These are phyloP conservation scores for Suillus hirtellus DNA, from an alignment of 768 basidiomycete genomes.

Conservation along the genomic window DNA sequence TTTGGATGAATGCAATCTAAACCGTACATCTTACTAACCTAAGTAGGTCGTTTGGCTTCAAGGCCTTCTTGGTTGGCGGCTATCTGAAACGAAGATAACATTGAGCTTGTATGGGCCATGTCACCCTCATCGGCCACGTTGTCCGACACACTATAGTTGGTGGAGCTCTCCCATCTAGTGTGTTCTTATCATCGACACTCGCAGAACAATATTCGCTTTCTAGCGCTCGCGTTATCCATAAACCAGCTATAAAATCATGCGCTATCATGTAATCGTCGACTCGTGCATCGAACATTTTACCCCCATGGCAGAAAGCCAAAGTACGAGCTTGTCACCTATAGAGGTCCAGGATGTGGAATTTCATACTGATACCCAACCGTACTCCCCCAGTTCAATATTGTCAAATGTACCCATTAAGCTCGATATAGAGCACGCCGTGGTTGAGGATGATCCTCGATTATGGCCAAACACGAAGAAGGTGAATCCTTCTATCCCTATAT, in stretches of 20 bases:
- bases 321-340: slow-evolving; percentile 2
- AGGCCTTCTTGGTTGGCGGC: background rate
- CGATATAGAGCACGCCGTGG: slow-evolving; percentile 41
- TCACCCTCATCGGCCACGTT: background rate
- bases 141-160: background rate
- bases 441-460: slow-evolving; percentile 59
- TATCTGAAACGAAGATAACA: background rate
- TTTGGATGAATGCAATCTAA: background rate
- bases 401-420: background rate
- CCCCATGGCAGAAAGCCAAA: slow-evolving; percentile 7
- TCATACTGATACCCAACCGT: background rate
- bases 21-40: background rate
- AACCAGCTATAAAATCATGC: background rate
- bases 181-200: background rate
- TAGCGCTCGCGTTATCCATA: background rate
- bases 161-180: background rate
- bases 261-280: background rate
- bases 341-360: background rate
- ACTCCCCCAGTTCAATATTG: background rate
- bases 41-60: background rate
- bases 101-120: background rate
- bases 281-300: background rate
- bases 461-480: slow-evolving; percentile 63
- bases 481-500: background rate
- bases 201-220: background rate